phyloP scores from a whole-genome alignment of 371 early-diverging fungal species.

The Rhizopus arrhizus region DNA sequence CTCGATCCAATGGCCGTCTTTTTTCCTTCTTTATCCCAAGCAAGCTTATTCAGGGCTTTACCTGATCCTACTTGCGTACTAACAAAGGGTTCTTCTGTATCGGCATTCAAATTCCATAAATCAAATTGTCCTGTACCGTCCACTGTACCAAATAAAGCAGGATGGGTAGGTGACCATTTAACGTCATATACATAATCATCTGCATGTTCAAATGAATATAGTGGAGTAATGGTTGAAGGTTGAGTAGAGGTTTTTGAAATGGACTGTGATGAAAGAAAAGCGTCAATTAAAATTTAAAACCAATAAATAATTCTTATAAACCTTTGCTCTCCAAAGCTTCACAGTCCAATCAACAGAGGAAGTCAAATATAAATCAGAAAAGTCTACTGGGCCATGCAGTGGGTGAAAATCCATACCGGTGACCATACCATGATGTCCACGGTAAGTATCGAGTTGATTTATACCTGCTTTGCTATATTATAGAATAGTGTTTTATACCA shows the following conservation, averaged over 20 bases:
- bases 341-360: slow-evolving; percentile 95
- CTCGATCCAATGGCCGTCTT: slow-evolving; percentile 82
- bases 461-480: slow-evolving; percentile 87
- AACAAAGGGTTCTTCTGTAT: slow-evolving; percentile 80
- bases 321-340: slow-evolving; percentile 91
- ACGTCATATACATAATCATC: slow-evolving; percentile 96
- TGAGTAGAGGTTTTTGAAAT: slow-evolving; percentile 64
- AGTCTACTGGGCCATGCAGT: slow-evolving; percentile 74
- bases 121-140: slow-evolving; percentile 90
- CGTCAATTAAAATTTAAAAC: no score
- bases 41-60: slow-evolving; percentile 87
- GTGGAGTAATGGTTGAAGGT: slow-evolving; percentile 63
- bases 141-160: slow-evolving; percentile 89
- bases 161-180: slow-evolving; percentile 94
- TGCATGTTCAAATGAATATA: slow-evolving; percentile 89
- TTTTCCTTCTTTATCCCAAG: slow-evolving; percentile 89
- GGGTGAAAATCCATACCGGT: slow-evolving; percentile 95
- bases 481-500: not conserved
- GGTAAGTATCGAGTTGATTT: slow-evolving; percentile 80
- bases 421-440: slow-evolving; percentile 87
- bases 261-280: slow-evolving; percentile 36
- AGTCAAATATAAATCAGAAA: slow-evolving; percentile 89
- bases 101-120: slow-evolving; percentile 89
- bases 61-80: slow-evolving; percentile 69
- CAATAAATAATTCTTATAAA: slow-evolving; percentile 18